phyloP scores from a whole-genome alignment of 2,329 filamentous ascomycete species.

The Phoma sp. region DNA sequence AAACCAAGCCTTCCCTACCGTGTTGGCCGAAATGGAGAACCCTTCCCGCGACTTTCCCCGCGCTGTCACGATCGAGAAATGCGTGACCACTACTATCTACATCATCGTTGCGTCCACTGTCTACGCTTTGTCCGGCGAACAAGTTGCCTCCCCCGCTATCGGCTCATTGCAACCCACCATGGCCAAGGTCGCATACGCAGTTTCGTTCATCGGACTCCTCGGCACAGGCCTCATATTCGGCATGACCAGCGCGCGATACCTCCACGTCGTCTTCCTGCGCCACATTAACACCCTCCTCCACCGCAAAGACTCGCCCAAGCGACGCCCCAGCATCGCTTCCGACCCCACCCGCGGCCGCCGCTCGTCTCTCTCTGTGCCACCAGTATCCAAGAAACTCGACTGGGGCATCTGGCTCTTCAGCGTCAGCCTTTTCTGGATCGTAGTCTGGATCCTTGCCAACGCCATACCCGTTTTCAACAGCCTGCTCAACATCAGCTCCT shows the following conservation, averaged over 20 bases:
- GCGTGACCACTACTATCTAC: slow-evolving; percentile 30
- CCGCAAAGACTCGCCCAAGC: slow-evolving; percentile 18
- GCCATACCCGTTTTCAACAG: slow-evolving; percentile 39
- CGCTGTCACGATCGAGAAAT: slow-evolving; percentile 37
- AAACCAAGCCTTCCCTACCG: slow-evolving; percentile 39
- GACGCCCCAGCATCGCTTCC: slow-evolving; percentile 10
- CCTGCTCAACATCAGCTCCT: slow-evolving; percentile 36
- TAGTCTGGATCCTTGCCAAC: slow-evolving; percentile 39
- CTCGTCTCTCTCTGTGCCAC: slow-evolving; percentile 20
- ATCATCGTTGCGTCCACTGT: slow-evolving; percentile 32
- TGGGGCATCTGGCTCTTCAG: slow-evolving; percentile 33
- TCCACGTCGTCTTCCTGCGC: slow-evolving; percentile 35
- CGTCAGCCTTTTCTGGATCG: slow-evolving; percentile 35
- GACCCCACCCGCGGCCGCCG: slow-evolving; percentile 25
- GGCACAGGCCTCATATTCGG: slow-evolving; percentile 36
- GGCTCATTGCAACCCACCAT: slow-evolving; percentile 30
- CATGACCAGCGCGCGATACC: slow-evolving; percentile 33
- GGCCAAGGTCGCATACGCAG: slow-evolving; percentile 34
- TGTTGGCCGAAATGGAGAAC: slow-evolving; percentile 38
- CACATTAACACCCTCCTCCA: slow-evolving; percentile 22
- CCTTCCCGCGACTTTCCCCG: slow-evolving; percentile 36
- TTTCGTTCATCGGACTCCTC: slow-evolving; percentile 32
- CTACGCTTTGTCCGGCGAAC: slow-evolving; percentile 35
- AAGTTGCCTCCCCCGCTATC: slow-evolving; percentile 35
- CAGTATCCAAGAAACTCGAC: slow-evolving; percentile 25